Conservation (phyloP, 495 filamentous ascomycete genomes). For the Penicillium tannophilum region DNA sequence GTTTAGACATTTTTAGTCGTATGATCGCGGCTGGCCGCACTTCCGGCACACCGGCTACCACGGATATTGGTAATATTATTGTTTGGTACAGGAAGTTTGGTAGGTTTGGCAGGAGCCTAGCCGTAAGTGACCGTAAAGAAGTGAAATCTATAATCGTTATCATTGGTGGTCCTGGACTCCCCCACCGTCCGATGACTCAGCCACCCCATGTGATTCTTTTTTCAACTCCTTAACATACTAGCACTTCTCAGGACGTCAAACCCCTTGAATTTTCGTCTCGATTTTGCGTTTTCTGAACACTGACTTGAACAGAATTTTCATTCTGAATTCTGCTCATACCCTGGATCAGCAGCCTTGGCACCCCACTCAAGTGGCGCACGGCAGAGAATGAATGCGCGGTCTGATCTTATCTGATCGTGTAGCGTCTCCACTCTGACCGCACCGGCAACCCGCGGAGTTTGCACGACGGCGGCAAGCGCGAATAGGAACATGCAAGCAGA, state of each 20-base stretch:
- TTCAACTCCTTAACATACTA: neutral
- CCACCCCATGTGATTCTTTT: conserved; percentile 23
- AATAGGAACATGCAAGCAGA: conserved; percentile 11
- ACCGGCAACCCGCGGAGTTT: conserved; percentile 10
- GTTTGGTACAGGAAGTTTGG: neutral
- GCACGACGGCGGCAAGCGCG: conserved; percentile 12
- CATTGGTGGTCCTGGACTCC: conserved; percentile 14
- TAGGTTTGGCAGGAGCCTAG: neutral
- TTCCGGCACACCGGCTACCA: conserved; percentile 30
- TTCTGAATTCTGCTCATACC: neutral
- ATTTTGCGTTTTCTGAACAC: neutral
- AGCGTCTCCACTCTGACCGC: conserved; percentile 24
- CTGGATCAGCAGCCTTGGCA: conserved; percentile 14
- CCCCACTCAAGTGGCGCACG: conserved; percentile 3
- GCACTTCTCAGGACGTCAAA: neutral
- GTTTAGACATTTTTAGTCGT: conserved; percentile 30
- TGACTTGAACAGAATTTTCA: neutral
- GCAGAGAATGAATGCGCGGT: conserved; percentile 13
- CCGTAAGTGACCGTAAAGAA: neutral
- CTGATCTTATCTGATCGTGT: conserved; percentile 36
- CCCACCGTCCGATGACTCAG: conserved; percentile 21
- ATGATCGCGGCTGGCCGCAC: conserved; percentile 45
- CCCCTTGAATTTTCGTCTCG: neutral
- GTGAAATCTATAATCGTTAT: conserved; percentile 8
- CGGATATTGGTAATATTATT: neutral